Evolutionary conservation across 352 stramenopile genomes (phyloP), one percentile per base, ranked within the genome.

Genomic region (Pythium aphanidermatum): DNA sequence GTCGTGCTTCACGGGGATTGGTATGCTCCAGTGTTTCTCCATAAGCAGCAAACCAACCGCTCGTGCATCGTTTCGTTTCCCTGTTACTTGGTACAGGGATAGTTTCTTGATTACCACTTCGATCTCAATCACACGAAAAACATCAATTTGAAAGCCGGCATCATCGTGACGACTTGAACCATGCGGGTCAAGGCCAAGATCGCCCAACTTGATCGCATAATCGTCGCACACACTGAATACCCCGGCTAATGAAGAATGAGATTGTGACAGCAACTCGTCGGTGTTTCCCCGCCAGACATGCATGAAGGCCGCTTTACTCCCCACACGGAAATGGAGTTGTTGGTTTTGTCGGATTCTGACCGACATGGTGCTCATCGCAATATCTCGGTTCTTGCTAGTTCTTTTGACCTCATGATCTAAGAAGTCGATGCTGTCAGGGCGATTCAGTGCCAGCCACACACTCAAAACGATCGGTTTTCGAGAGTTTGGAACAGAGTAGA

Each of bases 1-100:
- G 14, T 74, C 58, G 34, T 70, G 52, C 19, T 55, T 17, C 13
- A 70, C 32, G 7, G 65, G 65, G 9, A 70, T 55, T 6, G 55
- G 19, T 6, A 69, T 39, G 12, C 32, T 33, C 61, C 64, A 68
- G 20, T 29, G 6, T 12, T 28, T 38, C 26, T 67, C 47, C 2
- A 21, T 51, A 13, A 72, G 29, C 2, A 60, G 8, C 11, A 46
- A 17, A 1, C 55, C 51, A 16, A 48, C 25, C 11, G 34, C 35
- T 26, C 21, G 34, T 8, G 11, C 19, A n/a, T 7, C 17, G 6
- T 28, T 17, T n/a, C 21, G 14, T 32, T 19, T 38, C 32, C 4
- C 7, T 42, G 31, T 31, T 39, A n/a, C 24, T 27, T 35, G 41
- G 11, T 63, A 57, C 35, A 49, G 8, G 13, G 28, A 26, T 20